phyloP scores from a whole-genome alignment of 2,329 filamentous ascomycete species.

The Talaromyces piceae region DNA sequence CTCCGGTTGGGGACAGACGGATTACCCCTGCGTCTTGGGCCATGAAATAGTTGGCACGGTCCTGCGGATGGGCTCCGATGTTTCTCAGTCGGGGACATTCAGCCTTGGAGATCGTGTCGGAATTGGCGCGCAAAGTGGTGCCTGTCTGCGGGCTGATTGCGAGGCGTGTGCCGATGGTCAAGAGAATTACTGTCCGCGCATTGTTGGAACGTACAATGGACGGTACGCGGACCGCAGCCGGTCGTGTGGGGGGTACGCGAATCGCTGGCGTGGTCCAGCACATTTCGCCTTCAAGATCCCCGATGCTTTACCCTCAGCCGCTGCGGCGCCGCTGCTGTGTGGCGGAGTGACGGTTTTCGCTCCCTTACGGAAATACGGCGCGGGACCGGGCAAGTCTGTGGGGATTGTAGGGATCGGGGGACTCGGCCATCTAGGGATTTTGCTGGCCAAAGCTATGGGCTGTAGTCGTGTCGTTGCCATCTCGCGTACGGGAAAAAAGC shows the following conservation, averaged over 20 bases:
- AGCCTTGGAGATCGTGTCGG: slow-evolving; percentile 57
- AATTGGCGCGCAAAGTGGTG: slow-evolving; percentile 53
- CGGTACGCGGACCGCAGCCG: slow-evolving; percentile 30
- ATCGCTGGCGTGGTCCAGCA: slow-evolving; percentile 27
- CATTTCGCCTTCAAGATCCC: slow-evolving; percentile 33
- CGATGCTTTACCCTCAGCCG: slow-evolving; percentile 20
- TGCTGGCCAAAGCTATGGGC: slow-evolving; percentile 64
- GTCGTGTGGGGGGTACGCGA: slow-evolving; percentile 27
- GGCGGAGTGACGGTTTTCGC: slow-evolving; percentile 39
- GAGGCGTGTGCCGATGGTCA: slow-evolving; percentile 31
- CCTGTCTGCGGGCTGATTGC: slow-evolving; percentile 43
- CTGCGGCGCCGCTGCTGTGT: slow-evolving; percentile 31
- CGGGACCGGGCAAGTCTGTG: slow-evolving; percentile 61
- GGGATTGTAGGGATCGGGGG: slow-evolving; percentile 65
- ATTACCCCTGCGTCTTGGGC: slow-evolving; percentile 49
- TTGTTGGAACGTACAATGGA: slow-evolving; percentile 31
- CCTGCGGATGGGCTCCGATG: slow-evolving; percentile 44
- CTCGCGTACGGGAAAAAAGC: slow-evolving; percentile 45
- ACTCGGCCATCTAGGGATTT: slow-evolving; percentile 61
- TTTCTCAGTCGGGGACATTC: slow-evolving; percentile 27
- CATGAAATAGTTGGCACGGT: slow-evolving; percentile 59
- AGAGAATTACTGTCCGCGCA: slow-evolving; percentile 35
- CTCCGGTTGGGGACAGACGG: slow-evolving; percentile 39
- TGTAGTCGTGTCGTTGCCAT: slow-evolving; percentile 56
- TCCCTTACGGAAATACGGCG: slow-evolving; percentile 49